A percentile compares a stretch with the other conserved stretches of the same genome.
Conservation (phyloP, 2,329 filamentous ascomycete genomes). For the Calonectria hawksworthii region DNA sequence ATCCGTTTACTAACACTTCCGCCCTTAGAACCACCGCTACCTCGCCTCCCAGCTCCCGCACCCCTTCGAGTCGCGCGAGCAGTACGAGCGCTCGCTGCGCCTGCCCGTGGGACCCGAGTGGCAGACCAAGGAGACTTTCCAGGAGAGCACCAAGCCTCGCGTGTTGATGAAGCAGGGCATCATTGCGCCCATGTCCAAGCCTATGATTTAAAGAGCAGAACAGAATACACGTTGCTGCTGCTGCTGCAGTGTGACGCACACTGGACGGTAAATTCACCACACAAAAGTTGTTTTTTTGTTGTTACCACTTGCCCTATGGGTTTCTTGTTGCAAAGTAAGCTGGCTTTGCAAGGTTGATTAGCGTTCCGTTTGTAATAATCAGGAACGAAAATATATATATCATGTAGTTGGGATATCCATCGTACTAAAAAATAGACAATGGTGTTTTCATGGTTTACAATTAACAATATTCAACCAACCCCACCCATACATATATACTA, state of each 20-base stretch:
- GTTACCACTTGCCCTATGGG: background rate
- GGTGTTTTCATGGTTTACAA: background rate
- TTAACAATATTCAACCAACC: background rate
- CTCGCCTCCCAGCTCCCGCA: slow-evolving; percentile 87
- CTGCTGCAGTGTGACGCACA: background rate
- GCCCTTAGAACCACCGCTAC: slow-evolving; percentile 82
- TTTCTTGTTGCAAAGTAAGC: background rate
- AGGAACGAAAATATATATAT: background rate
- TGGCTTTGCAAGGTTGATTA: background rate
- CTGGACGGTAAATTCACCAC: background rate
- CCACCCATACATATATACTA: too few species aligned
- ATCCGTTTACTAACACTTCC: slow-evolving; percentile 19
- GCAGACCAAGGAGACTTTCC: slow-evolving; percentile 96
- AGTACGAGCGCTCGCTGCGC: slow-evolving; percentile 91
- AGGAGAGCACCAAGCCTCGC: slow-evolving; percentile 89
- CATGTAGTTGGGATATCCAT: background rate
- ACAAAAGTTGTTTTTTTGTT: slow-evolving; percentile 27
- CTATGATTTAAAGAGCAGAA: slow-evolving; percentile 59
- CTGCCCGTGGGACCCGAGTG: slow-evolving; percentile 94
- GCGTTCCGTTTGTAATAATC: background rate
- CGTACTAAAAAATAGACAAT: background rate
- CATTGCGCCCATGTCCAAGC: slow-evolving; percentile 89
- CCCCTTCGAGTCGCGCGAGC: slow-evolving; percentile 87
- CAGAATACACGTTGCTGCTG: slow-evolving; percentile 2
- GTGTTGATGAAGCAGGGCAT: slow-evolving; percentile 92